Percentiles rank a stretch among this genome's conserved stretches.
These are phyloP conservation scores for Ascoidea tarda DNA, from an alignment of 805 yeast species.

Conservation along the genomic window DNA sequence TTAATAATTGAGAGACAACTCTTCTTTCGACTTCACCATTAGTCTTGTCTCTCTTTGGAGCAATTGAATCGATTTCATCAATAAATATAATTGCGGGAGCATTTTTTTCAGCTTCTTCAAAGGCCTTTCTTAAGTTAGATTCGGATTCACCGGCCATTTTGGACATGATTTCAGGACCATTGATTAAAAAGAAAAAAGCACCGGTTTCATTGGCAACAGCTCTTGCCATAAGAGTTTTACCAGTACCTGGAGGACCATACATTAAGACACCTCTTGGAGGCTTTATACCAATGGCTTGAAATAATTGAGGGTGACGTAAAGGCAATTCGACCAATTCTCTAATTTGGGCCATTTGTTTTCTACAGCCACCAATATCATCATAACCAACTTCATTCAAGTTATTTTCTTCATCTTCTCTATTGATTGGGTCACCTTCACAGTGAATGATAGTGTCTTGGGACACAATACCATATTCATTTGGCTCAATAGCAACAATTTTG, in stretches of 20 bases:
- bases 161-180: constrained; percentile 99
- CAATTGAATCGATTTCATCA: constrained; percentile 97
- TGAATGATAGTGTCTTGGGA: constrained; percentile 98
- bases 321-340: constrained; percentile 98
- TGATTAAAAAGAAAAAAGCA: constrained; percentile 93
- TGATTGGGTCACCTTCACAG: constrained; percentile 98
- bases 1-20: constrained; percentile 93
- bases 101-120: constrained; percentile 98
- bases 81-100: constrained; percentile 96
- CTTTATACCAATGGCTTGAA: constrained; percentile 95
- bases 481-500: constrained; percentile 96
- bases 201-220: constrained; percentile 99
- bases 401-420: constrained; percentile 96
- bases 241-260: constrained; percentile 99
- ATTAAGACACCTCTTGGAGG: constrained; percentile 97
- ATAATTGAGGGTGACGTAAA: constrained; percentile 93
- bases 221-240: constrained; percentile 98
- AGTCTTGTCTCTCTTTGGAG: constrained; percentile 99
- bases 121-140: constrained; percentile 92
- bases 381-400: constrained; percentile 95
- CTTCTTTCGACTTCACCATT: constrained; percentile 99
- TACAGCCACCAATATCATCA: constrained; percentile 98
- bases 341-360: constrained; percentile 99
- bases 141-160: constrained; percentile 99
- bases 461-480: constrained; percentile 92